Conservation (phyloP, 352 stramenopile species). For the Halophytophthora batemanensis region DNA sequence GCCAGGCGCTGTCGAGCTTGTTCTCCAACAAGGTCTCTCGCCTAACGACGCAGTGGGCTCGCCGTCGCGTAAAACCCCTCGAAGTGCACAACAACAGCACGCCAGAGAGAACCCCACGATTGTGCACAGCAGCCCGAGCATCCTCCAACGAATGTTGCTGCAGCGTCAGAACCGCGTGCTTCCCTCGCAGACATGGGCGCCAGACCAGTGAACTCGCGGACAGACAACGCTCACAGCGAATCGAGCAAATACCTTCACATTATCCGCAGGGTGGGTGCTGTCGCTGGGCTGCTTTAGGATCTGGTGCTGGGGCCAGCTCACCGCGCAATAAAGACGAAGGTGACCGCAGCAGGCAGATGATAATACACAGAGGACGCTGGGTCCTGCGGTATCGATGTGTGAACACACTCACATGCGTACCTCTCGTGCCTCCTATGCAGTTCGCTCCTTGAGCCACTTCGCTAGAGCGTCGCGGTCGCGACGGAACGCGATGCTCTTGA, state of each 20-base stretch:
- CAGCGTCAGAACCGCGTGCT: slow-evolving; percentile 55
- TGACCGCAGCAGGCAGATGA: no score
- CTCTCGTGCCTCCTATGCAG: slow-evolving; percentile 9
- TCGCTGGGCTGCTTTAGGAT: no score
- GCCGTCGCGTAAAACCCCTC: no score
- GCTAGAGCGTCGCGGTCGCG: slow-evolving; percentile 53
- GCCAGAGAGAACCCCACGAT: slow-evolving; percentile 5
- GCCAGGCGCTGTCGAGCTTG: not conserved
- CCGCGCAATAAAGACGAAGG: no score
- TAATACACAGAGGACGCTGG: no score
- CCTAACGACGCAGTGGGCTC: not conserved
- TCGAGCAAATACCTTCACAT: no score
- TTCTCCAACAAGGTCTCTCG: slow-evolving; percentile 6
- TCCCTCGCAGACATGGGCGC: slow-evolving; percentile 18
- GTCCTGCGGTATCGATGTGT: no score
- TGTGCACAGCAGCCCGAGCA: slow-evolving; percentile 30
- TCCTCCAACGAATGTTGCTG: slow-evolving; percentile 56
- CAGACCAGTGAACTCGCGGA: not conserved
- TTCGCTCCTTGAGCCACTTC: slow-evolving; percentile 49
- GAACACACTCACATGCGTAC: no score
- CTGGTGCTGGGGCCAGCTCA: no score
- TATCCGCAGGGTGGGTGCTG: no score
- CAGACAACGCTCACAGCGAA: no score
- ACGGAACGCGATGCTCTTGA: slow-evolving; percentile 45
- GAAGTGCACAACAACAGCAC: not conserved